A percentile compares a stretch with the other conserved stretches of the same genome.
These are phyloP conservation scores for Beauveria sp. DNA, from an alignment of 2,329 filamentous ascomycete species.

Conservation along the genomic window DNA sequence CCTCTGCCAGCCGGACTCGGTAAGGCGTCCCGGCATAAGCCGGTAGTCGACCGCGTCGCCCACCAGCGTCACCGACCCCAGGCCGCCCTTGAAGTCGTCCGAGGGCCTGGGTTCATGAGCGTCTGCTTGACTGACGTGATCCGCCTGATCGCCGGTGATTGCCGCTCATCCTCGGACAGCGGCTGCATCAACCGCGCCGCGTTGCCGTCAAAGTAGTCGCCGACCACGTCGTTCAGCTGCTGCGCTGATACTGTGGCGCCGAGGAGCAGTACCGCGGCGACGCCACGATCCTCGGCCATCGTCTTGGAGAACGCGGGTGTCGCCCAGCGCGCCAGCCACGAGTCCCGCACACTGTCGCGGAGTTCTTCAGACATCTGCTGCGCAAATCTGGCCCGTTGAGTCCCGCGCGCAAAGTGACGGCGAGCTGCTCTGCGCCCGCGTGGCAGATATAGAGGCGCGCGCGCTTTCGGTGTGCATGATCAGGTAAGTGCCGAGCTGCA, in stretches of 20 bases:
- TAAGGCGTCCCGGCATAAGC: no score
- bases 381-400: conserved; percentile 16
- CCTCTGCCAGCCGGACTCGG: no score
- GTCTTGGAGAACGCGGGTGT: conserved; percentile 44
- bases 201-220: background rate
- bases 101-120: no score
- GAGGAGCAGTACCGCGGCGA: conserved; percentile 40
- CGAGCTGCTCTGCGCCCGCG: no score
- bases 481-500: conserved; percentile 36
- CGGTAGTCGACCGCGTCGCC: no score
- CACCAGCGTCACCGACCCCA: no score
- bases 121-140: no score
- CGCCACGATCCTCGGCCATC: conserved; percentile 30
- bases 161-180: no score
- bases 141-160: no score
- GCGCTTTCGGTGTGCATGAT: conserved; percentile 28
- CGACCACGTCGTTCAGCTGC: background rate
- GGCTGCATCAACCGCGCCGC: background rate
- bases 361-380: background rate
- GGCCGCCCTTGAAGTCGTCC: no score
- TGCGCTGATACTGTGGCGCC: conserved; percentile 33
- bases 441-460: background rate
- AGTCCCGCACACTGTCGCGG: background rate
- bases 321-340: conserved; percentile 35
- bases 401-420: background rate